phyloP scores from a whole-genome alignment of 2,329 filamentous ascomycete genomes.

The Pochonia chlamydosporia region DNA sequence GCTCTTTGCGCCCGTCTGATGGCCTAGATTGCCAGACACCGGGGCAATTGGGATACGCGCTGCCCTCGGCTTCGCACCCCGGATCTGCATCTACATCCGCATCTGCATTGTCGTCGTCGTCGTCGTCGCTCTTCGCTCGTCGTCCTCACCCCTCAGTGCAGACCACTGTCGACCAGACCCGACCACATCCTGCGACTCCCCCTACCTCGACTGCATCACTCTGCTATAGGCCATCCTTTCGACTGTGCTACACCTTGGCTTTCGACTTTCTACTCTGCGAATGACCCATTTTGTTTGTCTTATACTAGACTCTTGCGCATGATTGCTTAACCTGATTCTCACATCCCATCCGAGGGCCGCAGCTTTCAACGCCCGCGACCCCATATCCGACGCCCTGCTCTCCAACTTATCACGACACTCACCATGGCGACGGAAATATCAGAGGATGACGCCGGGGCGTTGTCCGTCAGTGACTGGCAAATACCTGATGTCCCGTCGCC shows the following conservation, averaged over 20 bases:
- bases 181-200: background rate
- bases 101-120: too few species aligned
- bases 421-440: constrained; percentile 34
- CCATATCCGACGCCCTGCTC: background rate
- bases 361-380: background rate
- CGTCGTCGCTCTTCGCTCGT: constrained; percentile 4
- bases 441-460: constrained; percentile 35
- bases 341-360: constrained; percentile 7
- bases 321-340: constrained; percentile 5
- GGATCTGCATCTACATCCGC: constrained; percentile 20
- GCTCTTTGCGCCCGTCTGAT: constrained; percentile 23
- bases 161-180: background rate
- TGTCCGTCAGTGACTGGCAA: constrained; percentile 29
- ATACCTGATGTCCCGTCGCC: constrained; percentile 31
- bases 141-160: constrained; percentile 3
- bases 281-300: background rate
- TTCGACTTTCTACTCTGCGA: background rate
- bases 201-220: background rate
- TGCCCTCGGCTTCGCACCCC: constrained; percentile 26
- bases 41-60: constrained; percentile 35
- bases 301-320: constrained; percentile 6
- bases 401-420: constrained; percentile 7
- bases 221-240: background rate
- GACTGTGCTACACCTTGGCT: background rate
- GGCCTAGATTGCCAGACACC: constrained; percentile 26